Percentiles rank a stretch among this genome's conserved stretches.
phyloP scores from a whole-genome alignment of 495 filamentous ascomycete genomes.

The Annulohypoxylon bovei region DNA sequence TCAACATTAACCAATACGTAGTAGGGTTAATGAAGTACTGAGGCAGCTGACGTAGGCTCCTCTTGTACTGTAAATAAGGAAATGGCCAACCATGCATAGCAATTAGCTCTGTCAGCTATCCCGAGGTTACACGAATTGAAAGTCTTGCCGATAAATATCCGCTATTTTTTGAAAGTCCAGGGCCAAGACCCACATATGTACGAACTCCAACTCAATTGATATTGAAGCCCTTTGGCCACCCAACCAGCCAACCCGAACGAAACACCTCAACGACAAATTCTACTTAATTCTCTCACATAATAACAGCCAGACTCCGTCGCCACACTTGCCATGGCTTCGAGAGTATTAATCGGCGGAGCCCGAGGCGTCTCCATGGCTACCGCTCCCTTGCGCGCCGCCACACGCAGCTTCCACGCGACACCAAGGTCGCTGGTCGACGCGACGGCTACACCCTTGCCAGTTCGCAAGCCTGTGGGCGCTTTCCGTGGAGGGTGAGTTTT shows the following conservation, averaged over 20 bases:
- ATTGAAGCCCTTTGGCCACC: conserved; percentile 15
- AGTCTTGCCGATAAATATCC: conserved; percentile 41
- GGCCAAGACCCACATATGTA: conserved; percentile 22
- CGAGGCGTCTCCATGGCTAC: conserved; percentile 45
- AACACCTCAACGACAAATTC: conserved; percentile 10
- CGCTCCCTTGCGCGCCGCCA: conserved; percentile 40
- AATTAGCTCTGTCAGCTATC: conserved; percentile 1
- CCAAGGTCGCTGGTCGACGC: conserved; percentile 53
- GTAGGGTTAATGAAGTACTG: not conserved
- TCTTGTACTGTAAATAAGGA: not conserved
- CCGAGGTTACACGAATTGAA: conserved; percentile 10
- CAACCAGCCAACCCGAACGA: conserved; percentile 22
- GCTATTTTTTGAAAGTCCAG: conserved; percentile 6
- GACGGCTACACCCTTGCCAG: conserved; percentile 62
- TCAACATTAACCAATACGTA: not conserved
- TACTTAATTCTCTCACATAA: conserved; percentile 6
- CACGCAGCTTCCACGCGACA: conserved; percentile 58
- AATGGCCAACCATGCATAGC: not conserved
- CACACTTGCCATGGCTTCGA: conserved; percentile 56
- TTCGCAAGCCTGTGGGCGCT: conserved; percentile 85
- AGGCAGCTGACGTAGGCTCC: no score
- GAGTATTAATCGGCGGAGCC: conserved; percentile 52
- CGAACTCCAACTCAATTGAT: conserved; percentile 27
- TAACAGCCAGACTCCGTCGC: conserved; percentile 4
- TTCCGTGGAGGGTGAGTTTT: conserved; percentile 88